A percentile compares a stretch with the other conserved stretches of the same genome.
Evolutionary conservation across 495 filamentous ascomycete species (phyloP).

Genomic region (Aspergillus coremiiformis): DNA sequence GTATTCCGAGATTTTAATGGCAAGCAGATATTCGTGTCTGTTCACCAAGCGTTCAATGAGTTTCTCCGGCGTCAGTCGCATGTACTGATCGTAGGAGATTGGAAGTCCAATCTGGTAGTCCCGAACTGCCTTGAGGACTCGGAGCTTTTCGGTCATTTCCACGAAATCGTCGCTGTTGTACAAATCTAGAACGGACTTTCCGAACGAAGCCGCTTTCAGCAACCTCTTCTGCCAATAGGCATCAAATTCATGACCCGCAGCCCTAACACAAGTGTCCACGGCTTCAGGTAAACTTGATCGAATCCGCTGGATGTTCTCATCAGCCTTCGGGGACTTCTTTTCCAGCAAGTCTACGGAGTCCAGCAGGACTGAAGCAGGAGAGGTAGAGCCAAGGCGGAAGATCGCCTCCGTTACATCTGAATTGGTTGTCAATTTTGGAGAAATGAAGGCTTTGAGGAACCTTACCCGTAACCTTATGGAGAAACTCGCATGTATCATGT

Average conservation of each 20-base stretch:
- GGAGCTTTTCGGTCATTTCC: slow-evolving; percentile 91
- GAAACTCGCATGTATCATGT: slow-evolving; percentile 87
- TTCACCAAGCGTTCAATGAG: slow-evolving; percentile 79
- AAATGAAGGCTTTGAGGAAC: background rate
- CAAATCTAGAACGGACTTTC: slow-evolving; percentile 91
- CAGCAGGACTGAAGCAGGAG: slow-evolving; percentile 79
- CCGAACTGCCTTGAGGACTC: slow-evolving; percentile 84
- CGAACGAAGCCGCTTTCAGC: slow-evolving; percentile 90
- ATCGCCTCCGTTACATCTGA: slow-evolving; percentile 76
- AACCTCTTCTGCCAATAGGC: slow-evolving; percentile 90
- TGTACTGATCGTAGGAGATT: slow-evolving; percentile 84
- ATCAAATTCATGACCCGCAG: slow-evolving; percentile 86
- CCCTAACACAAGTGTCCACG: slow-evolving; percentile 84
- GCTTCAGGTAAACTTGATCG: slow-evolving; percentile 78
- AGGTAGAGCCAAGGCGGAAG: slow-evolving; percentile 78
- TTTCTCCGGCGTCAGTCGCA: slow-evolving; percentile 80
- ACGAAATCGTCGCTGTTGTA: slow-evolving; percentile 98
- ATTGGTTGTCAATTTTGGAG: background rate
- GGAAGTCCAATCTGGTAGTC: slow-evolving; percentile 88
- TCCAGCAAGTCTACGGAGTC: slow-evolving; percentile 91
- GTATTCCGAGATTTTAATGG: slow-evolving; percentile 82
- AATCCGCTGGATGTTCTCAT: slow-evolving; percentile 94
- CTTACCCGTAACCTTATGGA: slow-evolving; percentile 78
- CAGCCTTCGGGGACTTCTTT: slow-evolving; percentile 89
- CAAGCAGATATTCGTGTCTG: slow-evolving; percentile 84